Base-by-base conservation (phyloP, 2,329 filamentous ascomycete species). In the Colletotrichum sp. region DNA sequence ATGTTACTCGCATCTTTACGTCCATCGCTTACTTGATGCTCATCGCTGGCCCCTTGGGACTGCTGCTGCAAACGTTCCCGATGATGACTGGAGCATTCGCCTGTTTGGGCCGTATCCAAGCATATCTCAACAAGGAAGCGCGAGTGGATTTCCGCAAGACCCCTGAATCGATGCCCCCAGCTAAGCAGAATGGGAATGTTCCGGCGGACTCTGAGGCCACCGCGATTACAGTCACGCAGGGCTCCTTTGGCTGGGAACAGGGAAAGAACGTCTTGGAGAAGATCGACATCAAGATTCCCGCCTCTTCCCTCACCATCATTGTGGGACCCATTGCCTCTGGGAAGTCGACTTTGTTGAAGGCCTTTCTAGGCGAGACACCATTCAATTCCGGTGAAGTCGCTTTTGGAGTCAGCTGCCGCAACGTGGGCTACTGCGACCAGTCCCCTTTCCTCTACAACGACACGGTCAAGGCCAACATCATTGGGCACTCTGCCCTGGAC, bases 331-430 rank as follows among this genome's bases (percentile, higher is more conserved):
- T 87, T 10, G 86, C 81, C 1, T 84, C 82, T 0, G 86, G 86
- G 0, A 88, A 87, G 72, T 85, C 85, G 1, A 83, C 86, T 0
- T 76, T 87, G 1, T 85, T 82, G 80, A 86, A 85, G 52, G 84
- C 83, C 1, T 78, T 89, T 0, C 77, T 83, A 0, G 81, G 82
- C 3, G 82, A 83, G 57, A 78, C 79, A 7, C 75, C 81, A 2
- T 68, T 72, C 30, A 36, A 64, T 21, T 66, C 66, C 16, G 81
- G 81, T 4, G 68, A 72, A 2, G 75, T 82, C 6, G 65, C 70
- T 8, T 62, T 79, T 9, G 57, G 79, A 0, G 68, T 76, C 0
- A 75, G 44, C 8, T 34, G 64, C 6, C 44, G 57, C 8, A 76
- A 76, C 7, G 78, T 84, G 16, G 83, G 79, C 2, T 85, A 80